Conservation (phyloP, 306 rosid species). For the Sechiopsis laciniata region DNA sequence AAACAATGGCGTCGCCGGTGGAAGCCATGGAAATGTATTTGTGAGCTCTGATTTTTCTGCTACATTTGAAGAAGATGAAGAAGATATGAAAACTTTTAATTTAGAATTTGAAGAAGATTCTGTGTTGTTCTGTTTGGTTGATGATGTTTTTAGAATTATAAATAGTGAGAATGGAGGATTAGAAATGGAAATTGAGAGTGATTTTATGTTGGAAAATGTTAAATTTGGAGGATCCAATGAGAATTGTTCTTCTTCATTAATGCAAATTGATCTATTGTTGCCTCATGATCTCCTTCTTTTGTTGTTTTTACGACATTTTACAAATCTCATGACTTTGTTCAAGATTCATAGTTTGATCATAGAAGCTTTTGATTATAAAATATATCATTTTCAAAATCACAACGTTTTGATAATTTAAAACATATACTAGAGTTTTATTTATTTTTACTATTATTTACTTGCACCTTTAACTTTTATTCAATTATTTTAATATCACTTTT, state of each 20-base stretch:
- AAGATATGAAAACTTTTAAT: constrained; percentile 14
- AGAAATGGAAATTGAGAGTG: constrained; percentile 22
- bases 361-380: neutral
- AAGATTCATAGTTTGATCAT: neutral
- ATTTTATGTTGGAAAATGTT: constrained; percentile 22
- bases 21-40: constrained; percentile 20
- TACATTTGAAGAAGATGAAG: neutral
- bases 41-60: neutral
- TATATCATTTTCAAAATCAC: neutral
- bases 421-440: no score
- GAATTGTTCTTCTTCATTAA: neutral
- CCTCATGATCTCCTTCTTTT: constrained; percentile 1
- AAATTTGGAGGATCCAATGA: constrained; percentile 18
- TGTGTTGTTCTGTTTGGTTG: constrained; percentile 13
- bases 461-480: neutral
- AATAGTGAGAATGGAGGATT: constrained; percentile 12
- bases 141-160: constrained; percentile 11
- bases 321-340: neutral
- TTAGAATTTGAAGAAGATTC: constrained; percentile 26
- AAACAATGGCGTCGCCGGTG: constrained; percentile 20
- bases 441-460: no score
- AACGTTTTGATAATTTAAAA: neutral
- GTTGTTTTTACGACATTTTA: neutral
- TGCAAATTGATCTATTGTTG: neutral
- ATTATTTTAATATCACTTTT: neutral